Evolutionary conservation across 805 yeast genomes (phyloP), one percentile per base, ranked within the genome.

Genomic region (Debaryomyces castellii): DNA sequence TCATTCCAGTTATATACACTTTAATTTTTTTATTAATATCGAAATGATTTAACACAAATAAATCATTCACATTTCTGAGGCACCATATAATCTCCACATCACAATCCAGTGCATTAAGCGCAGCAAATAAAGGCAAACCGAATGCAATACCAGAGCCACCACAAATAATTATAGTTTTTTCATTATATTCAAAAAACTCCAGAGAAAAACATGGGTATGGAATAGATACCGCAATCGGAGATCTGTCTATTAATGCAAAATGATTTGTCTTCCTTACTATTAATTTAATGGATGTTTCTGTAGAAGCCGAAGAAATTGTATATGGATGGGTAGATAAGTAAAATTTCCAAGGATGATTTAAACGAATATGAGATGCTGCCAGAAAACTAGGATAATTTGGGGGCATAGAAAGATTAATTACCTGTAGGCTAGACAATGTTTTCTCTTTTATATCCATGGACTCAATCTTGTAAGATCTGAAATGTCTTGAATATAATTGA

Each of bases 81-180:
- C 81, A 66, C 92, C 92, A 85, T 6, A 77, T 60, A 42, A 83
- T 57, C 18, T 67, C 66, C 1, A 78, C 54, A 51, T 62, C 17
- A 1, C 49, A 50, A 55, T 60, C 7, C 46, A 52, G 8, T 51
- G 60, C 59, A 16, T 55, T 56, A 40, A 80, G 65, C 46, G 73
- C 64, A 39, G 71, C 70, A 54, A 70, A 76, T 1, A 83, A 35
- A 0, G 87, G 82, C 8, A 83, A 49, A 3, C 84, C 86, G 44
- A 77, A 77, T 0, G 90, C 82, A 9, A 86, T 76, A 1, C 92
- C 91, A 1, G 89, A 79, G 0, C 94, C 94, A 11, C 91, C 92
- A 50, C 84, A 78, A 1, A 85, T 69, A 16, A 85, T 71, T 12
- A 69, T 59, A 1, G 82, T 76, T 33, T 77, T 74, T 27, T 74